Evolutionary conservation across 768 basidiomycete species (phyloP).

Genomic region (Amanita rimosa): DNA sequence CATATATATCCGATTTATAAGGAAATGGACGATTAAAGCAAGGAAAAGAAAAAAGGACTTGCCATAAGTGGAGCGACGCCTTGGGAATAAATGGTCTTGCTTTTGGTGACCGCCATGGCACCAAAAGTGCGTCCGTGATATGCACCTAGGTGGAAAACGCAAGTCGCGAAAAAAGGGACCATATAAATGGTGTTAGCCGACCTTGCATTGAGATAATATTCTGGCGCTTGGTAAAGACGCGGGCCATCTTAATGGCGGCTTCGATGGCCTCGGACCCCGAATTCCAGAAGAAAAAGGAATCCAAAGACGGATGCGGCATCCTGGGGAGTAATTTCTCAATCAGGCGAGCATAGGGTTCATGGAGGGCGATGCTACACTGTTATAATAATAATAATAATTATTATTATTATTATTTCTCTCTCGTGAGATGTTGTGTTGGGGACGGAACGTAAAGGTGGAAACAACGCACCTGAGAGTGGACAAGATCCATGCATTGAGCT

Average conservation of each 20-base stretch:
- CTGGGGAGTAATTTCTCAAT: slow-evolving; percentile 76
- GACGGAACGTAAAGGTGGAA: background rate
- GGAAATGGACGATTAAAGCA: background rate
- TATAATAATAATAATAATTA: no score
- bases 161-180: no score
- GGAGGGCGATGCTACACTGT: slow-evolving; percentile 89
- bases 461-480: slow-evolving; percentile 61
- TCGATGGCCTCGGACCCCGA: slow-evolving; percentile 93
- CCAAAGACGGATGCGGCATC: slow-evolving; percentile 86
- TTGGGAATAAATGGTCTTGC: slow-evolving; percentile 85
- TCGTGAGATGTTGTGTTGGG: background rate
- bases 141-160: slow-evolving; percentile 39
- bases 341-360: slow-evolving; percentile 77
- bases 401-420: no score
- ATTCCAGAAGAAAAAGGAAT: slow-evolving; percentile 97
- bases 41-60: slow-evolving; percentile 11
- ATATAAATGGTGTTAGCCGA: background rate
- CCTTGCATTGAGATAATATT: slow-evolving; percentile 93
- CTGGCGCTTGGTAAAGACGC: slow-evolving; percentile 65
- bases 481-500: slow-evolving; percentile 74
- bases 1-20: slow-evolving; percentile 4
- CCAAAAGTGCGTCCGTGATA: slow-evolving; percentile 94
- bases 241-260: slow-evolving; percentile 80
- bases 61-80: slow-evolving; percentile 80
- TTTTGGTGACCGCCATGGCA: slow-evolving; percentile 87